phyloP scores from a whole-genome alignment of 2,329 filamentous ascomycete genomes.

The Didymella keratinophila region DNA sequence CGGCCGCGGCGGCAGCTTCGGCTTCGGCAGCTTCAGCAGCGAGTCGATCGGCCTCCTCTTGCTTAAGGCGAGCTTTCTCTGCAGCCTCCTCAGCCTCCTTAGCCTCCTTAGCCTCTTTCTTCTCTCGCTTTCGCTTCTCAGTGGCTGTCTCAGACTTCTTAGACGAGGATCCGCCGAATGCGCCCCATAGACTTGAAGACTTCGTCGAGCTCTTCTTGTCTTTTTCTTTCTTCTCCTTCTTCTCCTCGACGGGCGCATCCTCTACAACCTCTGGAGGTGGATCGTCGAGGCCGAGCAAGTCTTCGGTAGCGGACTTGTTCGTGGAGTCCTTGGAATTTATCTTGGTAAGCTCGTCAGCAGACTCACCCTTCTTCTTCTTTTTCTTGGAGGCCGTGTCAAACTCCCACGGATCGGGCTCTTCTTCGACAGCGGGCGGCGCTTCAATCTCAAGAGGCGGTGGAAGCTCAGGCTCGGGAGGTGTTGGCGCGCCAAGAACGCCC shows the following conservation, averaged over 20 bases:
- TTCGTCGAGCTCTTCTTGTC: conserved; percentile 28
- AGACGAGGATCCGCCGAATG: conserved; percentile 21
- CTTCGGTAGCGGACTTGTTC: conserved; percentile 46
- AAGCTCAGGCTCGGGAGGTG: conserved; percentile 52
- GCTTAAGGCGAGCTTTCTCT: conserved; percentile 42
- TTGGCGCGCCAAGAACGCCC: conserved; percentile 58
- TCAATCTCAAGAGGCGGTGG: conserved; percentile 64
- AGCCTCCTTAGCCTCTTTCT: conserved; percentile 50
- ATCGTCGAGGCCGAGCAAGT: conserved; percentile 45
- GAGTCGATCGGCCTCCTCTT: conserved; percentile 48
- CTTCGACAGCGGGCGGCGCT: conserved; percentile 47
- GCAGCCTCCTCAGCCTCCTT: conserved; percentile 37
- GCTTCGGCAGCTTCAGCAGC: conserved; percentile 52
- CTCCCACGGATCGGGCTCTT: conserved; percentile 48
- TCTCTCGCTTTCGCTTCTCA: conserved; percentile 43
- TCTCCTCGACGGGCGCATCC: conserved; percentile 29
- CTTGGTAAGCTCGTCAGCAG: conserved; percentile 41
- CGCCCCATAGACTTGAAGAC: conserved; percentile 33
- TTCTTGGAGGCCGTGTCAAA: conserved; percentile 39
- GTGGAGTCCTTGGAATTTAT: conserved; percentile 39
- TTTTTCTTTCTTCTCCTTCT: conserved; percentile 42
- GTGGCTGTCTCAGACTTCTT: conserved; percentile 46
- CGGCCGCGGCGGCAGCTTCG: conserved; percentile 30
- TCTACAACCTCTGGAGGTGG: conserved; percentile 30
- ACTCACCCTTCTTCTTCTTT: conserved; percentile 47